Evolutionary conservation across 1,284 basidiomycete species (phyloP).

Genomic region (Boletus semigastroideus): DNA sequence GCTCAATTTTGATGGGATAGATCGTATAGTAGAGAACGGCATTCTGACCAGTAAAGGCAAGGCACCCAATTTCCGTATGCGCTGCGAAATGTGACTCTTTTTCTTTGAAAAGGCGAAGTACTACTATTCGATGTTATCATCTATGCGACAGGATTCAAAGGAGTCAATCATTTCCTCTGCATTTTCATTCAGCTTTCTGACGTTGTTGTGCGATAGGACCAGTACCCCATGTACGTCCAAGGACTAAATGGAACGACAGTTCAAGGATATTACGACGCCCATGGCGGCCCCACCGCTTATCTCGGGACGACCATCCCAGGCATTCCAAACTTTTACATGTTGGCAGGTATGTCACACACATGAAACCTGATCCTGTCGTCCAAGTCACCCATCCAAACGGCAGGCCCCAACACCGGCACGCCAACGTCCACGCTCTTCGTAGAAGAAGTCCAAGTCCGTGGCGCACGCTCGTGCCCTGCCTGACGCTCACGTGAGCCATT

Average conservation of each 20-base stretch:
- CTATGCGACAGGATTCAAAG: slow-evolving; percentile 35
- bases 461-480: not conserved
- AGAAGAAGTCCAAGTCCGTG: slow-evolving; percentile 30
- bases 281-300: slow-evolving; percentile 39
- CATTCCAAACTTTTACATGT: slow-evolving; percentile 40
- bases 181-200: slow-evolving; percentile 3
- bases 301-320: slow-evolving; percentile 36
- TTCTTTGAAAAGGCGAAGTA: slow-evolving; percentile 20
- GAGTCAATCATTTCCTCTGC: slow-evolving; percentile 13
- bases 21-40: slow-evolving; percentile 37
- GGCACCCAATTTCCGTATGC: not conserved
- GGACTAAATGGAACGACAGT: slow-evolving; percentile 30
- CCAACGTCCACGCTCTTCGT: slow-evolving; percentile 34
- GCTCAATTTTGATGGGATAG: slow-evolving; percentile 41
- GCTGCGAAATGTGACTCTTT: not conserved
- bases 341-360: slow-evolving; percentile 20
- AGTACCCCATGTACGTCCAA: slow-evolving; percentile 28
- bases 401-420: slow-evolving; percentile 35
- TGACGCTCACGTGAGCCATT: not conserved
- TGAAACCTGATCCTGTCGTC: not conserved
- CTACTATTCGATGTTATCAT: slow-evolving; percentile 35
- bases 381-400: not conserved
- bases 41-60: slow-evolving; percentile 38
- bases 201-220: slow-evolving; percentile 19
- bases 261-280: slow-evolving; percentile 34